Base-by-base conservation (phyloP, 1,284 basidiomycete species). In the Sparassis latifolia region DNA sequence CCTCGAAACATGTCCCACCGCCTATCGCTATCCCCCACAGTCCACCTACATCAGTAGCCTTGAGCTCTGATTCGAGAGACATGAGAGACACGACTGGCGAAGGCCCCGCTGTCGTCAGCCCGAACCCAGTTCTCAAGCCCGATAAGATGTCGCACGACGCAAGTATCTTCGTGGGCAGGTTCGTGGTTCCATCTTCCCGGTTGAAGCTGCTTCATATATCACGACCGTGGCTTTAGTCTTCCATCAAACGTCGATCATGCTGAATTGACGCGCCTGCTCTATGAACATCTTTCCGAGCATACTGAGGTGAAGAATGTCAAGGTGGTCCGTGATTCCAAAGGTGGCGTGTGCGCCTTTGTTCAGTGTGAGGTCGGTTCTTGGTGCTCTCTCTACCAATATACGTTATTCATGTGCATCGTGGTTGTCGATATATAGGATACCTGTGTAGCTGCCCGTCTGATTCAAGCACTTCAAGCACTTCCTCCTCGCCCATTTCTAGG, bases 81-180 rank as follows among this genome's bases (percentile, higher is more conserved):
- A 46, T 44, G n/a, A 31, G 28, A 30, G 33, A 52, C 30, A 46
- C 20, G 20, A 28, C 44, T 12, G 50, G 54, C 33, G 49, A 43
- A 32, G 44, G 7, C 9, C 10, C 31, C 33, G 31, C 33, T 10
- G n/a, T 28, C 41, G 5, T 46, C 33, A 33, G 42, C 10, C 30
- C 56, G 33, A 58, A 62, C 49, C 53, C 56, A 52, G 33, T 38
- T 30, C 10, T 27, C 51, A 68, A 67, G 45, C 70, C 71, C 20
- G 75, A 78, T 42, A 78, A 73, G 58, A 72, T 77, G 59, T 74
- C 78, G 46, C 85, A 88, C 60, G 82, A 89, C 56, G 80, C 86
- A 35, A 89, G 85, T 60, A 76, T 90, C 55, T 90, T 90, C 64
- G 82, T 90, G 51, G 88, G 88, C 65, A 89, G 86, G 86, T 85